phyloP scores from a whole-genome alignment of 768 basidiomycete genomes.

The Suillus subaureus region DNA sequence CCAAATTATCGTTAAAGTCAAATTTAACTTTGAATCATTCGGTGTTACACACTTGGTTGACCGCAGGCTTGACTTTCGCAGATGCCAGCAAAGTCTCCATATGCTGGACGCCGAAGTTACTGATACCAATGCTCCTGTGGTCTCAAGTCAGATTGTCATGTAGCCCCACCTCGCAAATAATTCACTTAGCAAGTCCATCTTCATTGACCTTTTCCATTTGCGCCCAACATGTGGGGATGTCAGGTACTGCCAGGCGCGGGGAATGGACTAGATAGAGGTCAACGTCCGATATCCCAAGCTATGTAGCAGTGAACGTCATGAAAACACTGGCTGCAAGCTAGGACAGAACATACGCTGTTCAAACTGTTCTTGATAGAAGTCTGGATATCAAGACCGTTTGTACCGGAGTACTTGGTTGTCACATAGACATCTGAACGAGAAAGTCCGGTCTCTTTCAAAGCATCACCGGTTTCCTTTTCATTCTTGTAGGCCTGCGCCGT shows the following conservation, averaged over 20 bases:
- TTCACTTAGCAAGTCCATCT: conserved; percentile 59
- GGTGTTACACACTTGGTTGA: conserved; percentile 55
- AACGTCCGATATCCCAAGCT: conserved; percentile 36
- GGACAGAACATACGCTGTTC: conserved; percentile 41
- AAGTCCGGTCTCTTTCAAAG: conserved; percentile 53
- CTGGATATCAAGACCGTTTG: conserved; percentile 50
- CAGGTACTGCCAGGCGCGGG: conserved; percentile 54
- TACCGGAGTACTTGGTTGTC: conserved; percentile 66
- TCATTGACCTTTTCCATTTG: conserved; percentile 61
- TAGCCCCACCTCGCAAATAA: not conserved
- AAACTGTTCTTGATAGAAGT: conserved; percentile 60
- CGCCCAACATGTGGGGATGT: conserved; percentile 64
- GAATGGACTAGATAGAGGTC: conserved; percentile 74
- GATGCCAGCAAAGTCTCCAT: conserved; percentile 55
- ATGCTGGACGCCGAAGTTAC: conserved; percentile 63
- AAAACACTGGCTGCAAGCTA: conserved; percentile 30
- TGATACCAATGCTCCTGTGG: conserved; percentile 68
- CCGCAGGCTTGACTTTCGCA: conserved; percentile 63
- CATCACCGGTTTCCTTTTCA: conserved; percentile 48
- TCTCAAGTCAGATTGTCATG: not conserved
- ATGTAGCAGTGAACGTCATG: not conserved
- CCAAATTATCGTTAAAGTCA: not conserved
- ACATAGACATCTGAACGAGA: conserved; percentile 58
- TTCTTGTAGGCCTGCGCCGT: conserved; percentile 64
- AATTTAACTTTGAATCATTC: conserved; percentile 3